phyloP scores from a whole-genome alignment of 2,329 filamentous ascomycete genomes.

The Aspergillus sp. region DNA sequence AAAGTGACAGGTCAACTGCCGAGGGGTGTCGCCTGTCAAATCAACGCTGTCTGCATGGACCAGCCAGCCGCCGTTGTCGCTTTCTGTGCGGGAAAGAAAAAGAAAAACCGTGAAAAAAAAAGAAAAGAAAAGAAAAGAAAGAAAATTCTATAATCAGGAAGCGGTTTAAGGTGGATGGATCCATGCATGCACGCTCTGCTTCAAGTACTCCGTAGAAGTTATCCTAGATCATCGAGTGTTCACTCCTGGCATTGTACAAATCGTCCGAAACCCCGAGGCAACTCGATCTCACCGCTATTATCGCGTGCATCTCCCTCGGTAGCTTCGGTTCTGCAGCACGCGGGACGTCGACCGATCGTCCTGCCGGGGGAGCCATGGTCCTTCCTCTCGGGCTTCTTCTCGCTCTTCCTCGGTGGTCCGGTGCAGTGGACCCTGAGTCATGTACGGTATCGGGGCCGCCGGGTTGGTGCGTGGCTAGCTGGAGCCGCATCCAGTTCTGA shows the following conservation, averaged over 20 bases:
- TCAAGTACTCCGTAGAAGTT: no score
- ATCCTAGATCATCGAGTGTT: no score
- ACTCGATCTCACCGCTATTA: not conserved
- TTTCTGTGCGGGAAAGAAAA: not conserved
- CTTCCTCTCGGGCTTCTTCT: not conserved
- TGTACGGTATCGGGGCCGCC: not conserved
- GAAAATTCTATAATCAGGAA: no score
- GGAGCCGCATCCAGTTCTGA: not conserved
- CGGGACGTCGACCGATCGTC: not conserved
- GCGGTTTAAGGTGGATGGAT: no score
- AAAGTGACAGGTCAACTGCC: conserved; percentile 12
- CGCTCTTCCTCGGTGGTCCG: not conserved
- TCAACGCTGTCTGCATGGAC: conserved; percentile 1
- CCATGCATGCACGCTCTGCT: no score
- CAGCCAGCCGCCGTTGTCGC: not conserved
- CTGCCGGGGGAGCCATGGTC: not conserved
- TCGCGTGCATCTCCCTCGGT: not conserved
- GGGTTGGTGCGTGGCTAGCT: conserved; percentile 4
- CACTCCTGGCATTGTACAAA: no score
- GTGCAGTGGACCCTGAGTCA: not conserved
- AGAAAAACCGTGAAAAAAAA: no score
- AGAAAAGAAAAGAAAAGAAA: no score
- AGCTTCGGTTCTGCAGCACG: not conserved
- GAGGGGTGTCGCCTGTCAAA: conserved; percentile 6
- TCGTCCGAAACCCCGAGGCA: no score